Evolutionary conservation across 78 protist species (phyloP), one percentile per base, ranked within the genome.

Genomic region (Monosiga brevicollis): DNA sequence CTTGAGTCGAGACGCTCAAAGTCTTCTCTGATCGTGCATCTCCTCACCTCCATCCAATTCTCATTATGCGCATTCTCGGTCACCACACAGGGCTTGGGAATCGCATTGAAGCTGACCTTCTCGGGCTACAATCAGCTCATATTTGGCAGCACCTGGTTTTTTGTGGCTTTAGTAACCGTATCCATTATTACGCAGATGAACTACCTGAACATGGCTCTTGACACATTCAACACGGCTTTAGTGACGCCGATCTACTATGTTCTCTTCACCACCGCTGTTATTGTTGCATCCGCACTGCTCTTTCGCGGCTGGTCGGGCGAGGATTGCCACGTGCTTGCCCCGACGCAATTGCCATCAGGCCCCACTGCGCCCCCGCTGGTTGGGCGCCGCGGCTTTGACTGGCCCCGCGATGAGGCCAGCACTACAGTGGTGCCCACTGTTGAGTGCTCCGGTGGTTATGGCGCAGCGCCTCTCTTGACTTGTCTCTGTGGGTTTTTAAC

Each of bases 121-220:
- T 20, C 29, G 26, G 84, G 84, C 15, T 0, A 35, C 22, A 35
- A n/a, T 42, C 79, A 71, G 79, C 36, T 81, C 6, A 0, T 0
- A 40, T 34, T 40, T 23, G 24, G 20, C 43, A 41, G 26, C 37
- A 73, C 79, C 38, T 41, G 0, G 40, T 72, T 26, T 1, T 43
- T 43, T 42, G 72, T 39, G 25, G 36, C 49, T 25, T 6, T 42
- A 55, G 77, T 80, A 1, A 26, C 26, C 74, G 11, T 35, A 26
- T 37, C 77, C 83, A 70, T 80, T 37, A 42, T 29, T 25, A 40
- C 40, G 11, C 84, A 80, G 84, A 36, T 80, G 78, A 55, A 80
- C 62, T 80, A 71, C 62, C 78, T 80, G 29, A 80, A 80, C 84
- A 80, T 39, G 84, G 84, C 84, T 29, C 84, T 81, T 2, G 78